phyloP scores from a whole-genome alignment of 2,329 filamentous ascomycete species.

The Onygenales sp. region DNA sequence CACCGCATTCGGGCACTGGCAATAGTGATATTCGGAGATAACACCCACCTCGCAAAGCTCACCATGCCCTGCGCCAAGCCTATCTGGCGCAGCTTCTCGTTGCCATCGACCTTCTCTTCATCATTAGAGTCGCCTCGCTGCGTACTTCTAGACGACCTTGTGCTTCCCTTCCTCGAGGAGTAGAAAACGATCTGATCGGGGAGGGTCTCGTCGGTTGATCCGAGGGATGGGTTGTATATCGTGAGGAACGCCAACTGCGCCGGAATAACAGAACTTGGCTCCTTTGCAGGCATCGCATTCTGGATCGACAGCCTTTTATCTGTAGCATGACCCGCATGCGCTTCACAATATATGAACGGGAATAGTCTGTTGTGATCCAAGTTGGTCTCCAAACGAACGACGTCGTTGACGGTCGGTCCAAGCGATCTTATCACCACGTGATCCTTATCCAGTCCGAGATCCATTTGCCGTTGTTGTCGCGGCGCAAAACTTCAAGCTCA shows the following conservation, averaged over 20 bases:
- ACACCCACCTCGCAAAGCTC: constrained; percentile 62
- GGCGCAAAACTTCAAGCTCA: not conserved
- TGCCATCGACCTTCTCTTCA: constrained; percentile 51
- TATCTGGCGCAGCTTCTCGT: constrained; percentile 84
- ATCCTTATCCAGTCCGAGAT: not conserved
- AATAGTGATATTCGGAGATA: constrained; percentile 3
- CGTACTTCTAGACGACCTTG: constrained; percentile 13
- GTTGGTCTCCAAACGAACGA: not conserved
- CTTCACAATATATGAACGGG: not conserved
- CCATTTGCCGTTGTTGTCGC: too few relatives aligned
- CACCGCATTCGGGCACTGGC: not conserved
- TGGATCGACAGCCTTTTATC: not conserved
- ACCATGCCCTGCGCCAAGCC: constrained; percentile 96
- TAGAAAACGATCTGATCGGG: constrained; percentile 89
- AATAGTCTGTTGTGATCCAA: not conserved
- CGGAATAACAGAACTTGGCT: constrained; percentile 46
- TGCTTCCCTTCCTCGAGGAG: constrained; percentile 45
- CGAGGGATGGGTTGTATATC: constrained; percentile 86
- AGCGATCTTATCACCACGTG: not conserved
- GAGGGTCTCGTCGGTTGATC: constrained; percentile 61
- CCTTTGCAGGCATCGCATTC: constrained; percentile 29
- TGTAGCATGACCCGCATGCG: not conserved
- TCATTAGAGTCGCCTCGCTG: constrained; percentile 18
- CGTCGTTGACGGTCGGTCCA: not conserved
- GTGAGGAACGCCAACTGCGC: constrained; percentile 83